Base-by-base conservation (phyloP, 768 basidiomycete genomes). In the Naganishia friedmannii region DNA sequence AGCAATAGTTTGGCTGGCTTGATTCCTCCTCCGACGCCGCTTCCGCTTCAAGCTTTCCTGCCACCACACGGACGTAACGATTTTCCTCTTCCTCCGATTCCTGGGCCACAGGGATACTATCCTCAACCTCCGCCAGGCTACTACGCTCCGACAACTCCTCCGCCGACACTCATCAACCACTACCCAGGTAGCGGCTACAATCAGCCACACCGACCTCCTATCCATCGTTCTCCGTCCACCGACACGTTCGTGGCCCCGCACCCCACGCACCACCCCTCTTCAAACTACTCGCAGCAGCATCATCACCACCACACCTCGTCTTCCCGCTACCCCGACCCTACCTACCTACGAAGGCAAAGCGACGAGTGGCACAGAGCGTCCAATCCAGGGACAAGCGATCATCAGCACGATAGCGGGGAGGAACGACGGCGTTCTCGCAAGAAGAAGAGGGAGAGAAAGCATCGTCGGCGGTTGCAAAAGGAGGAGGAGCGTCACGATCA, bases 1-100 rank as follows among this genome's bases (percentile, higher is more conserved):
- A 37, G 57, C 19, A 58, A 58, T 39, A 58, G 57, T 6, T 23
- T 58, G 19, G 57, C 57, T n/a, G 57, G 34, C 1, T 39, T 58
- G 57, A 37, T 32, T 21, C 55, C 28, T 19, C 55, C 28, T 10
- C 55, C 55, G 15, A 28, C 32, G 9, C 55, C 29, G 55, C 55
- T 32, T 56, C 55, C 55, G 55, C 29, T 32, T 1, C 55, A 56
- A 31, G 29, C 31, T 39, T 58, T 42, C 15, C 42, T 42, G 7
- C 42, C 42, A 2, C 42, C 42, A 42, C 42, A 37, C 34, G 34
- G 34, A 37, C 34, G 42, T 13, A 42, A 42, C 42, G 42, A 42
- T 15, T 42, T 42, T 42, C 42, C 42, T 2, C 42, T 42, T 42
- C 42, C 42, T 42, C 42, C 42, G 42, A 42, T 42, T 42, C 42